A percentile compares a stretch with the other conserved stretches of the same genome.
phyloP scores from a whole-genome alignment of 768 basidiomycete species.

The Leccinum truebloodii region DNA sequence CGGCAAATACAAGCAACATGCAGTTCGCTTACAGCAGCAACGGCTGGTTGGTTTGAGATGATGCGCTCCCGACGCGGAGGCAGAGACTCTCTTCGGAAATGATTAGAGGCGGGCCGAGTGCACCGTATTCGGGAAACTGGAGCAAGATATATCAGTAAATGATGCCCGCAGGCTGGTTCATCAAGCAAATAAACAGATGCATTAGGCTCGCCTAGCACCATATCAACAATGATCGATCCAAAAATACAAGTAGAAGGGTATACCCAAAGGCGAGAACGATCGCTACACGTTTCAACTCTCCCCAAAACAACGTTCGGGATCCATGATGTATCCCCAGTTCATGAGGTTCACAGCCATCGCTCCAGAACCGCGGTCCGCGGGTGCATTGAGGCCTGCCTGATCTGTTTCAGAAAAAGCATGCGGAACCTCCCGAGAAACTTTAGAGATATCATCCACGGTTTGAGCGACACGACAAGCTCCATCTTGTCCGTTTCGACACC shows the following conservation, averaged over 20 bases:
- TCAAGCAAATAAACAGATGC: slow-evolving; percentile 93
- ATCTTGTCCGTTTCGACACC: slow-evolving; percentile 83
- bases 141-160: too few species aligned
- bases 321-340: slow-evolving; percentile 61
- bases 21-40: too few species aligned
- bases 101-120: slow-evolving; percentile 36
- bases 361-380: slow-evolving; percentile 98
- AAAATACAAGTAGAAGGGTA: slow-evolving; percentile 8
- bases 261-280: slow-evolving; percentile 56
- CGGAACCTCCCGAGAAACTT: slow-evolving; percentile 84
- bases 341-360: slow-evolving; percentile 97
- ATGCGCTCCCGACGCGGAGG: slow-evolving; percentile 57
- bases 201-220: slow-evolving; percentile 60
- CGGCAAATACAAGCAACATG: too few species aligned
- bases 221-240: slow-evolving; percentile 9
- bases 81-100: too few species aligned
- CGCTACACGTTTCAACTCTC: too few species aligned
- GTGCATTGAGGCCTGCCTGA: slow-evolving; percentile 96
- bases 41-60: slow-evolving; percentile 50
- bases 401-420: slow-evolving; percentile 49
- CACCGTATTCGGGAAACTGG: slow-evolving; percentile 38
- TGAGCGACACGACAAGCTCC: slow-evolving; percentile 77
- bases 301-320: too few species aligned
- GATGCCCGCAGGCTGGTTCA: slow-evolving; percentile 8
- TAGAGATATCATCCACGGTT: slow-evolving; percentile 86